Percentiles rank a stretch among this genome's conserved stretches.
Evolutionary conservation across 2,329 filamentous ascomycete genomes (phyloP).

Genomic region (Aspergillus clavatus): DNA sequence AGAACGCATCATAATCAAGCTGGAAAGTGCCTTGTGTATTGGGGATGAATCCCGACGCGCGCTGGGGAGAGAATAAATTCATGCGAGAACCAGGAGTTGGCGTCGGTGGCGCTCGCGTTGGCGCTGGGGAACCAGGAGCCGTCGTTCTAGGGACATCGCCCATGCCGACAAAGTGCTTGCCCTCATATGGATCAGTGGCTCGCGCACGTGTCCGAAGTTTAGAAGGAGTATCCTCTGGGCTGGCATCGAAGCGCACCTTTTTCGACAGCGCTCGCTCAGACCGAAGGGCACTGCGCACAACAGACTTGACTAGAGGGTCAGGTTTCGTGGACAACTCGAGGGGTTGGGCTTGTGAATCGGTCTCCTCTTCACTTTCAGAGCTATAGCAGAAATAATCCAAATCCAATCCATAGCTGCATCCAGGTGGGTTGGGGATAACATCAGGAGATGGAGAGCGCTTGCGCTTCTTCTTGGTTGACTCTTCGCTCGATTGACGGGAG

Average conservation of each 20-base stretch:
- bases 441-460: slow-evolving; percentile 39
- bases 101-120: slow-evolving; percentile 12
- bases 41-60: slow-evolving; percentile 19
- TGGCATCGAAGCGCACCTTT: slow-evolving; percentile 32
- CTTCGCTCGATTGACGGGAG: not conserved
- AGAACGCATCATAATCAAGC: slow-evolving; percentile 29
- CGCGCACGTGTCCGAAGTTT: slow-evolving; percentile 21
- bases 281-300: slow-evolving; percentile 14
- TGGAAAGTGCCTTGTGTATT: slow-evolving; percentile 24
- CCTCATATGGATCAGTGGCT: slow-evolving; percentile 22
- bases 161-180: slow-evolving; percentile 20
- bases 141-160: slow-evolving; percentile 2
- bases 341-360: slow-evolving; percentile 7
- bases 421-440: slow-evolving; percentile 39
- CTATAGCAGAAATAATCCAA: slow-evolving; percentile 35
- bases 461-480: slow-evolving; percentile 29
- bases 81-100: slow-evolving; percentile 10
- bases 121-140: slow-evolving; percentile 4
- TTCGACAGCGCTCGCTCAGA: slow-evolving; percentile 22
- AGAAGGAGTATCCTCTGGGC: slow-evolving; percentile 31
- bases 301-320: slow-evolving; percentile 8
- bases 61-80: slow-evolving; percentile 4
- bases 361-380: slow-evolving; percentile 29
- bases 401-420: slow-evolving; percentile 39
- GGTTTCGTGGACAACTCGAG: slow-evolving; percentile 9